Evolutionary conservation across 2,329 filamentous ascomycete species (phyloP), one percentile per base, ranked within the genome.

Genomic region (Botrytis sinoallii): DNA sequence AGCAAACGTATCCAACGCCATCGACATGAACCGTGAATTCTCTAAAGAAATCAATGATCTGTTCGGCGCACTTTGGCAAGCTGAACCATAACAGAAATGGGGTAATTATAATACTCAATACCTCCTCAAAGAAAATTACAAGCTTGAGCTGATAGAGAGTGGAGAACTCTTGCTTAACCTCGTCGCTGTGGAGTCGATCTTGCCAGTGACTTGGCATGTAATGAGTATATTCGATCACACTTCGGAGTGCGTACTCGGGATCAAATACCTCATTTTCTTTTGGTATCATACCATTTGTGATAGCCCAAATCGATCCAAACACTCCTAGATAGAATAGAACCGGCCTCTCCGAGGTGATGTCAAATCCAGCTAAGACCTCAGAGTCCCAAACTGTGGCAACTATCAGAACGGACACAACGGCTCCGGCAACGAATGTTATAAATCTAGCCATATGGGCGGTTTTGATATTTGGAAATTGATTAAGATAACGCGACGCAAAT

Each of bases 21-120:
- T 99, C 96, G 25, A 99, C 95, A 78, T 99, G 95, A 35, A 99
- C 91, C 0, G 96, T 98, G 78, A 98, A 98, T 81, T 99, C 96
- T 57, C 96, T 91, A 85, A 99, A 98, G 83, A 99, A 99, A 83
- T 99, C 96, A 74, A 98, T 91, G 76, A 99, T 92, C 74, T 95
- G 93, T 77, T 98, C 95, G 81, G 93, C 95, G 82, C 93, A 97
- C 78, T 91, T 92, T 0, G 95, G 94, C 48, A 98, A 86, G 75
- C 93, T 95, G 80, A 93, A 92, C 84, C 95, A 92, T 20, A 99
- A 88, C 60, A 99, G 88, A 79, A 97, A 91, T 0, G 96, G 96
- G 0, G 95, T 97, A 73, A 97, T 91, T 72, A 98, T 88, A 81
- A 99, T 97, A 79, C 95, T 95, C 75, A 98, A 83, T 7, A 98